These are phyloP conservation scores for Fusarium globosum DNA, from an alignment of 2,329 filamentous ascomycete genomes.

Conservation along the genomic window DNA sequence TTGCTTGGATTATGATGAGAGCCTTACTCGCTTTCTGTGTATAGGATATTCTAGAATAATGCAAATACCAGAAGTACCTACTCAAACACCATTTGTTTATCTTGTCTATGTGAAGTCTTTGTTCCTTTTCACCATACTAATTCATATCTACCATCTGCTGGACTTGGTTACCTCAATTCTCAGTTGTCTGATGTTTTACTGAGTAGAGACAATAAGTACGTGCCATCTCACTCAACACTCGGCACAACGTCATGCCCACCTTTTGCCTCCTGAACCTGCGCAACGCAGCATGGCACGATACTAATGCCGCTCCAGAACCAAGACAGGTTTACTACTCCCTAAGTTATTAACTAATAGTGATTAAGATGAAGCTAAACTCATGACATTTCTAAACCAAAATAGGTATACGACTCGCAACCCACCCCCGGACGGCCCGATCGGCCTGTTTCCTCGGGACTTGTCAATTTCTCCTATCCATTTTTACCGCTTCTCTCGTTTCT, in stretches of 20 bases:
- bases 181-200: not conserved
- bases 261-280: not conserved
- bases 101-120: not conserved
- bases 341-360: not conserved
- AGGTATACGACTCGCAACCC: not conserved
- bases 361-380: not conserved
- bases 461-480: not conserved
- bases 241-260: not conserved
- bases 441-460: constrained; percentile 7
- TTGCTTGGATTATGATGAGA: constrained; percentile 47
- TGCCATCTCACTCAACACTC: not conserved
- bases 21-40: constrained; percentile 73
- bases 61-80: constrained; percentile 75
- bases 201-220: not conserved
- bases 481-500: not conserved
- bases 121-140: not conserved
- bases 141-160: not conserved
- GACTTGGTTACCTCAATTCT: not conserved
- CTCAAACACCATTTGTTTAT: constrained; percentile 52
- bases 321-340: not conserved
- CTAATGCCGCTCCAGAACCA: not conserved
- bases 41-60: constrained; percentile 62
- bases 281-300: not conserved
- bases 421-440: constrained; percentile 5
- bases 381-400: not conserved